These are phyloP conservation scores for Scheffersomyces stambukii DNA, from an alignment of 1,139 yeast genomes.

Conservation along the genomic window DNA sequence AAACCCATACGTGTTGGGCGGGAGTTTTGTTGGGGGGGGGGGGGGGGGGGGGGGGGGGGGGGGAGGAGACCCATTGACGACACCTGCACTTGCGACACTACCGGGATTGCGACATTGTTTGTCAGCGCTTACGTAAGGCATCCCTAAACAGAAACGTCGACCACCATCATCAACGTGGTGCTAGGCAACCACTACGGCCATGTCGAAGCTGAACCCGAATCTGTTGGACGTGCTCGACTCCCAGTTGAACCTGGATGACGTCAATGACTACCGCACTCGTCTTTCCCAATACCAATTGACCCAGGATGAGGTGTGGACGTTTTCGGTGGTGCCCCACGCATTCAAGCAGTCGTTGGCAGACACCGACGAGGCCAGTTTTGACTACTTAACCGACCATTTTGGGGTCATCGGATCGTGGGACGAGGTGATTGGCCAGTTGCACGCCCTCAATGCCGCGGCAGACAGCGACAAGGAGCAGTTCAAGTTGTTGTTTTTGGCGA, in stretches of 20 bases:
- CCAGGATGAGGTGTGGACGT: slow-evolving; percentile 27
- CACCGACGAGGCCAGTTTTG: slow-evolving; percentile 36
- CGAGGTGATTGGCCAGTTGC: slow-evolving; percentile 20
- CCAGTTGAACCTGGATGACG: slow-evolving; percentile 9
- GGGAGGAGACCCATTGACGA: too few relatives aligned
- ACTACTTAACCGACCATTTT: slow-evolving; percentile 37
- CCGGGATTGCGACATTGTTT: too few relatives aligned
- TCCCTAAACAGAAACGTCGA: too few relatives aligned
- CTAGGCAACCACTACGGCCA: slow-evolving; percentile 1
- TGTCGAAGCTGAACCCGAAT: slow-evolving; percentile 11
- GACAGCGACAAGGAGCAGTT: slow-evolving; percentile 19
- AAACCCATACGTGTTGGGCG: too few relatives aligned
- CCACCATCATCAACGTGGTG: not conserved
- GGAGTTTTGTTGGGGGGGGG: too few relatives aligned
- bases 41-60: too few relatives aligned
- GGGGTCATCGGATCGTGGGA: slow-evolving; percentile 35
- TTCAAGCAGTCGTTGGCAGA: slow-evolving; percentile 35
- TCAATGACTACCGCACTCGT: slow-evolving; percentile 12
- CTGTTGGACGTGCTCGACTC: slow-evolving; percentile 12
- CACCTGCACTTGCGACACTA: too few relatives aligned
- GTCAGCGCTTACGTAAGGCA: too few relatives aligned
- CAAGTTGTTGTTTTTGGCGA: slow-evolving; percentile 38
- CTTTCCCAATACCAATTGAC: slow-evolving; percentile 11
- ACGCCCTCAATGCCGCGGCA: slow-evolving; percentile 24
- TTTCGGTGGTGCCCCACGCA: slow-evolving; percentile 32